These are phyloP conservation scores for Claviceps monticola DNA, from an alignment of 2,329 filamentous ascomycete species.

Conservation along the genomic window DNA sequence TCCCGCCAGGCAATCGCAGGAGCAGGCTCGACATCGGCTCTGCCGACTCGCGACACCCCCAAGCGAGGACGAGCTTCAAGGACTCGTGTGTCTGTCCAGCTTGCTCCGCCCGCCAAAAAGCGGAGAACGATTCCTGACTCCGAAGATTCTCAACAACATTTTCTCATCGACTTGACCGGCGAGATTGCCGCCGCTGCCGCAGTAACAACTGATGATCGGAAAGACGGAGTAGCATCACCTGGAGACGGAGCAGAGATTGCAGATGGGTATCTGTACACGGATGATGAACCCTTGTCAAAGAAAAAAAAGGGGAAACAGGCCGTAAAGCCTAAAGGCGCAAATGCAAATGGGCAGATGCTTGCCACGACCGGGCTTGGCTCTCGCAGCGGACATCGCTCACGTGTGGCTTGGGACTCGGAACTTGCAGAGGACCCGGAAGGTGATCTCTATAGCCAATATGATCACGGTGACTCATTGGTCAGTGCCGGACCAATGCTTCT, in stretches of 20 bases:
- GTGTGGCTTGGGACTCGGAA: conserved; percentile 1
- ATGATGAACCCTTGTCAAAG: conserved; percentile 17
- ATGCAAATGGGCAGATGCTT: background rate
- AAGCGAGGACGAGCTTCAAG: conserved; percentile 15
- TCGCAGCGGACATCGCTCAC: background rate
- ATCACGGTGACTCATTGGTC: background rate
- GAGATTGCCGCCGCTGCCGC: conserved; percentile 16
- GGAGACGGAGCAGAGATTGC: background rate
- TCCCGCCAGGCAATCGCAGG: background rate
- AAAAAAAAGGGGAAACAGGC: conserved; percentile 9
- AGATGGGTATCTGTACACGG: conserved; percentile 11
- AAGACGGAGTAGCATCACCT: conserved; percentile 5
- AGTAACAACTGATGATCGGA: conserved; percentile 8
- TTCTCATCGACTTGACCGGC: conserved; percentile 17
- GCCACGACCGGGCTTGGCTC: no score
- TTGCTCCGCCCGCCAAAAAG: conserved; percentile 17
- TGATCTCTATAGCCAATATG: no score
- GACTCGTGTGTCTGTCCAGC: conserved; percentile 7
- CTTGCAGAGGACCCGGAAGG: background rate
- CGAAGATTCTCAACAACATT: conserved; percentile 9
- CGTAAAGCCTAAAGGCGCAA: background rate
- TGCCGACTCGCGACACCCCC: conserved; percentile 5
- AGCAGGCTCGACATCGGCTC: conserved; percentile 1
- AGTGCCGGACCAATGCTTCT: no score
- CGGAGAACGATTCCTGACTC: conserved; percentile 17